These are phyloP conservation scores for Blastocladiella britannica DNA, from an alignment of 192 early-diverging fungal species.

Conservation along the genomic window DNA sequence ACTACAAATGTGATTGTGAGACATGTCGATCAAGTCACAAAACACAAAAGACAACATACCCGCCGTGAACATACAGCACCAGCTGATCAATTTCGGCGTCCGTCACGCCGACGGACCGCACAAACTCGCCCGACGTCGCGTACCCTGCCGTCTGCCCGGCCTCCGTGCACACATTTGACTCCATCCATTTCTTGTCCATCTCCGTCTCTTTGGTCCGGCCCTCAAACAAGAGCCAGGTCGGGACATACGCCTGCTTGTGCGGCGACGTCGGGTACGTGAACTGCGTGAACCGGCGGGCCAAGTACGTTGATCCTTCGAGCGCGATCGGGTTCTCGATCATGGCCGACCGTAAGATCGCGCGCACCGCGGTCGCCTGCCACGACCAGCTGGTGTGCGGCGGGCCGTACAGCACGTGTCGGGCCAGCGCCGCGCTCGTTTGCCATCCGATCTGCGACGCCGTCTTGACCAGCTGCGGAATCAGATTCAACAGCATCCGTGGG, in stretches of 20 bases:
- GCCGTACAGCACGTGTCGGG: neutral
- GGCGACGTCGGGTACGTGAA: neutral
- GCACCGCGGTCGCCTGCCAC: neutral
- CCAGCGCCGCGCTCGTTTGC: neutral
- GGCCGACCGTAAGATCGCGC: neutral
- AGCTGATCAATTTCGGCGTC: neutral
- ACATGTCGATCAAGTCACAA: too few species aligned
- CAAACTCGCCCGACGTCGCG: neutral
- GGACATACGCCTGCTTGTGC: neutral
- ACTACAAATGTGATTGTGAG: too few species aligned
- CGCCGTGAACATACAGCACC: neutral
- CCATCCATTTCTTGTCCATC: too few species aligned
- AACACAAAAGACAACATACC: neutral
- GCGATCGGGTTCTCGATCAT: neutral
- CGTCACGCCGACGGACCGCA: neutral
- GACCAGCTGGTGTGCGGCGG: neutral
- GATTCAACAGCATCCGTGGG: too few species aligned
- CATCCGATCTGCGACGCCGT: neutral
- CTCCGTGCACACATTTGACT: neutral
- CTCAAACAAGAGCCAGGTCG: neutral
- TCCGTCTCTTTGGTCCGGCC: too few species aligned
- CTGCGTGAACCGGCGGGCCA: neutral
- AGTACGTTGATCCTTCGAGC: neutral
- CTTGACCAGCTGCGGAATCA: neutral
- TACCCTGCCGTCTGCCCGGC: neutral